These are phyloP conservation scores for Hura crepitans DNA, from an alignment of 441 rosid species.

Conservation along the genomic window DNA sequence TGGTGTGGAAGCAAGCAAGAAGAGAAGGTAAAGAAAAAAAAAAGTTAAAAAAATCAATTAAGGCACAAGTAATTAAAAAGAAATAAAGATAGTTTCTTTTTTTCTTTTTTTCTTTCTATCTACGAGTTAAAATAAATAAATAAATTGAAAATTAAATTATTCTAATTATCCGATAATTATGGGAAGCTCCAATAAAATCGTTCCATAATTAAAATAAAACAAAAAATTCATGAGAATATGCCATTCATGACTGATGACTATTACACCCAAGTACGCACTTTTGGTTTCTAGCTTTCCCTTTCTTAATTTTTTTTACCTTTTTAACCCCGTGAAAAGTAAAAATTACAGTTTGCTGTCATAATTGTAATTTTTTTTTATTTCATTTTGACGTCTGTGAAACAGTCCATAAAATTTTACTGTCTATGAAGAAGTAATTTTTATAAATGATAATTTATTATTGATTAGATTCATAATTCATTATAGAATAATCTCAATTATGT, in stretches of 20 bases:
- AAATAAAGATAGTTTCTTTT: constrained; percentile 10
- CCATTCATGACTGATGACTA: background rate
- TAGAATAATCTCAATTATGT: no score
- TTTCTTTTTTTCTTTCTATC: constrained; percentile 4
- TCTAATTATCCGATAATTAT: constrained; percentile 22
- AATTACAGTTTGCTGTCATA: constrained; percentile 27
- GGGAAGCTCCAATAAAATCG: constrained; percentile 2
- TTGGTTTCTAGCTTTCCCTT: background rate
- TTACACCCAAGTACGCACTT: background rate
- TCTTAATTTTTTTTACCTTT: background rate
- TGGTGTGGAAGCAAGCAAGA: constrained; percentile 38
- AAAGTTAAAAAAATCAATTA: constrained; percentile 14
- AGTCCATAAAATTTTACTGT: no score
- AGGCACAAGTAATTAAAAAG: constrained; percentile 19
- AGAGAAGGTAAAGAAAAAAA: constrained; percentile 39
- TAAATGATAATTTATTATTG: no score
- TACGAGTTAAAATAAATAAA: constrained; percentile 1
- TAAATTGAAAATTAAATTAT: background rate
- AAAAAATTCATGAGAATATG: constrained; percentile 12
- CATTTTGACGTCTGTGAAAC: constrained; percentile 40
- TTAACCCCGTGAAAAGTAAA: constrained; percentile 8
- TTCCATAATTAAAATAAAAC: background rate
- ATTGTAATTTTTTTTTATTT: no score
- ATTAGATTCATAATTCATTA: no score
- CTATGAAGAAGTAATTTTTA: no score